Base-by-base conservation (phyloP, 2,329 filamentous ascomycete species). In the Chaetomium strumarium region DNA sequence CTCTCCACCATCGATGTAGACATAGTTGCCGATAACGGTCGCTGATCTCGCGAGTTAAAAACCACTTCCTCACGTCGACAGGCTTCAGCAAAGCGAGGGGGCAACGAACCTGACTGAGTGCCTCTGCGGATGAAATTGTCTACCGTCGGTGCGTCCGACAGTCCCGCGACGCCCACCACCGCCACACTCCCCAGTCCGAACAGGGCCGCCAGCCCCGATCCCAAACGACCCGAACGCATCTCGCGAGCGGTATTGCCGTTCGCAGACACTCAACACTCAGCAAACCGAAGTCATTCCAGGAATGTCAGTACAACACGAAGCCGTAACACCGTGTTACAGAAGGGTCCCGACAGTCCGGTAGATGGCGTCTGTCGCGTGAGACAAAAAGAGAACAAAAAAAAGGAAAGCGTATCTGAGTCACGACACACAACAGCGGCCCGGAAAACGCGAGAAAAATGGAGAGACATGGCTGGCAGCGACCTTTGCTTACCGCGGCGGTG, bases 1-100 rank as follows among this genome's bases (percentile, higher is more conserved):
- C 36, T 60, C 56, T 11, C 58, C 58, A 11, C 59, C 59, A 14
- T 60, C 58, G 3, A 61, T 38, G 43, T 61, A 61, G 9, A 60
- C 51, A 38, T 57, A 57, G 34, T 57, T 39, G n/a, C 58, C 58
- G 10, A 60, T 47, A 1, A 58, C 47, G 14, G 53, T 53, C 8
- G 51, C 57, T 58, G 31, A 4, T 24, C 17, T 31, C 31, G 8
- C 5, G 3, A 5, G 36, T 54, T n/a, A 49, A 44, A 19, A 34
- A 17, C 7, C 8, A 14, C 2, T 37, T n/a, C 11, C 2, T 4
- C 31, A 14, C 17, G 9, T 6, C 3, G 31, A 3, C 11, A 12
- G 3, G 19, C 5, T 17, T 17, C 9, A 1, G 19, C 11, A 13
- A 24, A 41, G 19, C 6, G 10, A 29, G 13, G 20, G 4, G 10